Percentiles rank a stretch among this genome's conserved stretches.
Evolutionary conservation across 2,329 filamentous ascomycete species (phyloP).

Genomic region (Sporothrix dimorphospora): DNA sequence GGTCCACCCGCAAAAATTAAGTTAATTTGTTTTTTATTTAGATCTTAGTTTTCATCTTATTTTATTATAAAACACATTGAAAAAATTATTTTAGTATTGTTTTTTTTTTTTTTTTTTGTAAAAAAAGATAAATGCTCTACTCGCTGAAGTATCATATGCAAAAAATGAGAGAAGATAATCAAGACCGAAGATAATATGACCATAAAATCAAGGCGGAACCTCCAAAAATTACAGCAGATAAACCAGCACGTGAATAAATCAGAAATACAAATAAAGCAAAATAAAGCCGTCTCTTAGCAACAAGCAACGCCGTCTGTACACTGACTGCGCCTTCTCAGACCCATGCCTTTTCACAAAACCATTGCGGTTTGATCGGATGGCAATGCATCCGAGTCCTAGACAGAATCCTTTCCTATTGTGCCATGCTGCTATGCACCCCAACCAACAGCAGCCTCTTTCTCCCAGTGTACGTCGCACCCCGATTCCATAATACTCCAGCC

Average conservation of each 20-base stretch:
- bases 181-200: neutral
- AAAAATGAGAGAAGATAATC: conserved; percentile 1
- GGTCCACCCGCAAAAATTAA: neutral
- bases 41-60: too few relatives aligned
- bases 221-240: neutral
- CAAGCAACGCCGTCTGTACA: neutral
- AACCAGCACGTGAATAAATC: neutral
- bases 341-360: neutral
- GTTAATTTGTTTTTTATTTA: neutral
- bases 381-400: neutral
- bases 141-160: neutral
- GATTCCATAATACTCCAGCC: neutral
- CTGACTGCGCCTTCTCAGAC: neutral
- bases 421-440: too few relatives aligned
- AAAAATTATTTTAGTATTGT: neutral
- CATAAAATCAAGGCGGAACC: neutral
- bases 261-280: neutral
- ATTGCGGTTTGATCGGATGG: neutral
- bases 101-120: neutral
- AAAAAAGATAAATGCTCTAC: neutral
- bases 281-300: neutral
- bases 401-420: too few relatives aligned
- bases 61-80: neutral
- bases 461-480: neutral
- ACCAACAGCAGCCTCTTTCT: neutral